Evolutionary conservation across 257 asterid species (phyloP).

Genomic region (Solanum etuberosum): DNA sequence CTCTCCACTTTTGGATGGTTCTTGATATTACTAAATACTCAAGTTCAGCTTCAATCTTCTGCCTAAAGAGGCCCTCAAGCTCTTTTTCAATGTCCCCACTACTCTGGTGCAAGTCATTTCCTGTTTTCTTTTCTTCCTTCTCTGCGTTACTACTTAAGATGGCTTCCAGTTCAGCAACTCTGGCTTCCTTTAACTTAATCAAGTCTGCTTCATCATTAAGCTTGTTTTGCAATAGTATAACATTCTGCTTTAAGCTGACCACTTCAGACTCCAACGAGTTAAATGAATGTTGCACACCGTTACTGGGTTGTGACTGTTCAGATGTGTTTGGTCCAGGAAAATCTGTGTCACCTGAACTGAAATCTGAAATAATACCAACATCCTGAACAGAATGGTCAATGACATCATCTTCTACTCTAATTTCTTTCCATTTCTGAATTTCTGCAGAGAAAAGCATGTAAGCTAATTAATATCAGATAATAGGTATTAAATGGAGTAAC

Average conservation of each 20-base stretch:
- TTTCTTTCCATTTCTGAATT: conserved; percentile 49
- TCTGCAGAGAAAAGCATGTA: conserved; percentile 23
- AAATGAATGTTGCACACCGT: conserved; percentile 3
- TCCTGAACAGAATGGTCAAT: background rate
- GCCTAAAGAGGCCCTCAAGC: conserved; percentile 48
- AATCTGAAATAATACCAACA: background rate
- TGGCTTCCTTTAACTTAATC: conserved; percentile 15
- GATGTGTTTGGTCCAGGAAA: conserved; percentile 6
- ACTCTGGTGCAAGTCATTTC: background rate
- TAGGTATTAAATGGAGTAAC: background rate
- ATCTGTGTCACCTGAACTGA: conserved; percentile 15
- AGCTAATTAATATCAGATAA: background rate
- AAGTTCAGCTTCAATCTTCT: conserved; percentile 69
- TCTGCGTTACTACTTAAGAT: background rate
- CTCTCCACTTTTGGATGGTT: conserved; percentile 13
- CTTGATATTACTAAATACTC: conserved; percentile 24
- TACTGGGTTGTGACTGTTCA: conserved; percentile 16
- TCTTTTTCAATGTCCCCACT: conserved; percentile 20
- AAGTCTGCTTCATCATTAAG: conserved; percentile 15
- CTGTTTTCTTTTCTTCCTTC: conserved; percentile 8
- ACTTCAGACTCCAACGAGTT: conserved; percentile 25
- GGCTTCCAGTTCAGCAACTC: conserved; percentile 19
- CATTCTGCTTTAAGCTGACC: conserved; percentile 7
- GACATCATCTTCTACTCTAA: conserved; percentile 23
- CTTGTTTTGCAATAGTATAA: conserved; percentile 10